Evolutionary conservation across 768 basidiomycete species (phyloP).

Genomic region (Leccinum pellstonianum): DNA sequence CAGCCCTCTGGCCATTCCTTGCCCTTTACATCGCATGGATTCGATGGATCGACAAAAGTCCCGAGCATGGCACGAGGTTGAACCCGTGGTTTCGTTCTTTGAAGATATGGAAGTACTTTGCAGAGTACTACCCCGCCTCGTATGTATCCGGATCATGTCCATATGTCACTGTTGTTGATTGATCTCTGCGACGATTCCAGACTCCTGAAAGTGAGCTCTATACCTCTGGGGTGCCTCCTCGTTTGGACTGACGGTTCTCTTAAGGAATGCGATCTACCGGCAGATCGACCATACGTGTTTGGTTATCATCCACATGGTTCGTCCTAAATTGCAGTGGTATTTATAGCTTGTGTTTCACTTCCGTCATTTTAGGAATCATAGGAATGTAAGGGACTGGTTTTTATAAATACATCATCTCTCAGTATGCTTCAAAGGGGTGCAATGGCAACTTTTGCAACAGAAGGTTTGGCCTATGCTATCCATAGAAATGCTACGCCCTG

Average conservation of each 20-base stretch:
- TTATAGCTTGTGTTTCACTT: slow-evolving; percentile 5
- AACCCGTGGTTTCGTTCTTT: slow-evolving; percentile 71
- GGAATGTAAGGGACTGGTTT: slow-evolving; percentile 70
- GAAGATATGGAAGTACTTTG: slow-evolving; percentile 85
- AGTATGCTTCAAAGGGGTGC: slow-evolving; percentile 64
- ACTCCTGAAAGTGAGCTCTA: slow-evolving; percentile 36
- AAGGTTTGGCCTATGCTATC: slow-evolving; percentile 50
- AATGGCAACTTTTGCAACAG: slow-evolving; percentile 93
- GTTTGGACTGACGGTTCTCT: not conserved
- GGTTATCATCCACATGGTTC: slow-evolving; percentile 97
- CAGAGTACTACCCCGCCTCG: slow-evolving; percentile 89
- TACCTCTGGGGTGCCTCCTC: not conserved
- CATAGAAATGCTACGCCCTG: not conserved
- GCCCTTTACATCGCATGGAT: slow-evolving; percentile 79
- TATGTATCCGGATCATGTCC: slow-evolving; percentile 43
- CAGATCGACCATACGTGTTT: slow-evolving; percentile 93
- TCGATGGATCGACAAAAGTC: slow-evolving; percentile 69
- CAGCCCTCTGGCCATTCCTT: slow-evolving; percentile 84
- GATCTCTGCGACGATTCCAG: not conserved
- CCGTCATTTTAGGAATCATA: slow-evolving; percentile 73
- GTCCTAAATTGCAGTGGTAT: slow-evolving; percentile 18
- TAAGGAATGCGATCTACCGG: slow-evolving; percentile 82
- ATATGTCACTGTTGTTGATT: not conserved
- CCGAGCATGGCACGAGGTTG: slow-evolving; percentile 68
- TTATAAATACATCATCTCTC: not conserved